These are phyloP conservation scores for Liquidambar formosana DNA, from an alignment of 164 flowering plant species.

Conservation along the genomic window DNA sequence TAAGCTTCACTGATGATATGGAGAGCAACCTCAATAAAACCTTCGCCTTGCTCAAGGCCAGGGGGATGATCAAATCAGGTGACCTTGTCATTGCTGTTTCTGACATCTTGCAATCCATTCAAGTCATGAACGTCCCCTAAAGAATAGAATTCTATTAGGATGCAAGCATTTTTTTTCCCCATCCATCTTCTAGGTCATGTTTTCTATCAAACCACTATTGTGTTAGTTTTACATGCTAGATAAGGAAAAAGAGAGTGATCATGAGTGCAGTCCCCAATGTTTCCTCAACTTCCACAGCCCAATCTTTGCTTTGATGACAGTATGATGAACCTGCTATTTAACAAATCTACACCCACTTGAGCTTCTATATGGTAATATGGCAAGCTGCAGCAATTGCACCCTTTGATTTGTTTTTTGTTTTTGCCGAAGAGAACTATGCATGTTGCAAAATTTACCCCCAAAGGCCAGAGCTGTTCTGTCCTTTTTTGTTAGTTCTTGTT, in stretches of 20 bases:
- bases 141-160: neutral
- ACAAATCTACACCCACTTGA: neutral
- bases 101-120: slow-evolving; percentile 94
- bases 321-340: neutral
- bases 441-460: neutral
- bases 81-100: slow-evolving; percentile 94
- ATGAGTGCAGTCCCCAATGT: neutral
- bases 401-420: neutral
- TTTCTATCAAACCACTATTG: neutral
- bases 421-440: neutral
- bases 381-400: neutral
- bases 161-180: neutral
- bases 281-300: neutral
- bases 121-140: slow-evolving; percentile 94
- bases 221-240: slow-evolving; percentile 5
- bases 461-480: neutral
- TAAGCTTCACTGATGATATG: slow-evolving; percentile 90
- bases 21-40: slow-evolving; percentile 90
- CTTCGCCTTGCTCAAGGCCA: slow-evolving; percentile 80
- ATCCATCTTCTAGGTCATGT: neutral
- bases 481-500: neutral
- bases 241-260: neutral
- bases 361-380: neutral
- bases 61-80: slow-evolving; percentile 91
- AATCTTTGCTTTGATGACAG: neutral